Conservation (phyloP, 2,329 filamentous ascomycete genomes). For the Aspergillus quadrilineatus region DNA sequence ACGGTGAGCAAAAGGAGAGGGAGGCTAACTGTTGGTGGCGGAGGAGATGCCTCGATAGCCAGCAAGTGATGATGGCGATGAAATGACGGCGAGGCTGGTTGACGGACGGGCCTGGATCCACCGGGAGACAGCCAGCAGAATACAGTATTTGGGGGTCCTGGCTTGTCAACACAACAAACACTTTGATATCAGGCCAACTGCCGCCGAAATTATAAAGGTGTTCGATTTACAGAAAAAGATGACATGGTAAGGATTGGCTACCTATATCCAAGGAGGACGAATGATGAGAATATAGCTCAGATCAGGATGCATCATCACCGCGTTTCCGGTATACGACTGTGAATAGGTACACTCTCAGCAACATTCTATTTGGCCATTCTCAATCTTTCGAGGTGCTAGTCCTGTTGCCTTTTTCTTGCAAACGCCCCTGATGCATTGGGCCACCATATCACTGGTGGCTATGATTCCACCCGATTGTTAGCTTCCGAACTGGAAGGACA, state of each 20-base stretch:
- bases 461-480: conserved; percentile 1
- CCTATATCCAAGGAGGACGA: not conserved
- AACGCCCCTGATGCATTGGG: not conserved
- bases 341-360: not conserved
- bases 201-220: not conserved
- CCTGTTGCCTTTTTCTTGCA: conserved; percentile 1
- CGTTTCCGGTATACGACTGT: not conserved
- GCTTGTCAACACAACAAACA: not conserved
- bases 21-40: conserved; percentile 4
- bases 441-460: not conserved
- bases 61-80: conserved; percentile 8
- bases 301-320: not conserved
- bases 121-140: conserved; percentile 12
- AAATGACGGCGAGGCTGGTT: not conserved
- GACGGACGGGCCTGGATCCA: conserved; percentile 4
- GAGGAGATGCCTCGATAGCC: conserved; percentile 9
- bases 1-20: not conserved
- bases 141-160: too few species aligned
- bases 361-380: not conserved
- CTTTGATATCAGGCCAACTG: not conserved
- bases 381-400: not conserved
- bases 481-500: conserved; percentile 8
- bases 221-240: not conserved
- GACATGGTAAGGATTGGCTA: not conserved
- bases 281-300: not conserved